Percentiles rank a stretch among this genome's conserved stretches.
phyloP scores from a whole-genome alignment of 805 yeast species.

The Debaryomyces prosopidis region DNA sequence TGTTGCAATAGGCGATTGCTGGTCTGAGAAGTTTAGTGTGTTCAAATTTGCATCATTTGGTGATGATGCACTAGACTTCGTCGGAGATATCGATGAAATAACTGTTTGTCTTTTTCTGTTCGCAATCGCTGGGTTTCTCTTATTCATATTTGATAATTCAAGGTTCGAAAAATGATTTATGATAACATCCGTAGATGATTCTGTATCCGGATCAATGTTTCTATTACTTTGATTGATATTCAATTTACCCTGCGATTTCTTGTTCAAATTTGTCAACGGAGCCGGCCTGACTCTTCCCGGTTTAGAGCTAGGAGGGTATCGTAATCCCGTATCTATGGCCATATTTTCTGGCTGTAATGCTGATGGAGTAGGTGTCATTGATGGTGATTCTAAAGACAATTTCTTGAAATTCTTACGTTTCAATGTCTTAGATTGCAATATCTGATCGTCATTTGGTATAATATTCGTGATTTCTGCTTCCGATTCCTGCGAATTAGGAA shows the following conservation, averaged over 20 bases:
- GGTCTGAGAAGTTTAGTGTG: constrained; percentile 7
- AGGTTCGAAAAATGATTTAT: constrained; percentile 28
- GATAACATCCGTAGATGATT: constrained; percentile 20
- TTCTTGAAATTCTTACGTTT: constrained; percentile 42
- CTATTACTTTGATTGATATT: constrained; percentile 17
- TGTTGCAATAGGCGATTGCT: constrained; percentile 33
- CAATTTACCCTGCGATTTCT: constrained; percentile 4
- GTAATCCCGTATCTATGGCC: not conserved
- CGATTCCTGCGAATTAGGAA: constrained; percentile 22
- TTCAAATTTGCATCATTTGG: constrained; percentile 11
- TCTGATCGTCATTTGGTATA: constrained; percentile 13
- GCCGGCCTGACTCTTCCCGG: constrained; percentile 29
- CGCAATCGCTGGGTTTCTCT: not conserved
- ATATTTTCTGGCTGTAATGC: not conserved
- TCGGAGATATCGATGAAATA: constrained; percentile 43
- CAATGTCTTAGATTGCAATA: constrained; percentile 35
- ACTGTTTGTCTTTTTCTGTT: constrained; percentile 40
- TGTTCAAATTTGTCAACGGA: constrained; percentile 25
- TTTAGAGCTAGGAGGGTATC: not conserved
- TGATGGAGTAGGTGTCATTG: constrained; percentile 1
- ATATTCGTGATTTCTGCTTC: constrained; percentile 6
- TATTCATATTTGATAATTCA: constrained; percentile 13
- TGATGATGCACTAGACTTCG: constrained; percentile 26
- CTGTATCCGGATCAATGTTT: constrained; percentile 24
- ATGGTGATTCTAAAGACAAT: constrained; percentile 23